Evolutionary conservation across 768 basidiomycete genomes (phyloP).

Genomic region (Mycena crocata): DNA sequence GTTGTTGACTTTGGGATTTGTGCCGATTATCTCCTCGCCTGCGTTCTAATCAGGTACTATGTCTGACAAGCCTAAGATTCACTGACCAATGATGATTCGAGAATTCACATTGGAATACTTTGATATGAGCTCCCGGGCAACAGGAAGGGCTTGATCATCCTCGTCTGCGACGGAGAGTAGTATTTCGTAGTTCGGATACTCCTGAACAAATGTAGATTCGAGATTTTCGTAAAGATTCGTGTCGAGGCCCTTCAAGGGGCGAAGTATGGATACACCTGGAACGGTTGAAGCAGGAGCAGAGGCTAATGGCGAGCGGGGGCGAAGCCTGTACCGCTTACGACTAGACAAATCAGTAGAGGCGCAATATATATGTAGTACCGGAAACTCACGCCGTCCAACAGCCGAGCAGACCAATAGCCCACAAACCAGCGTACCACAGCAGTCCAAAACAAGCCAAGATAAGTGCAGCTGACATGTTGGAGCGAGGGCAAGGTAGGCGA

Average conservation of each 20-base stretch:
- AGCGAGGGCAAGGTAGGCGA: not conserved
- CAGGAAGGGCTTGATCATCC: conserved; percentile 86
- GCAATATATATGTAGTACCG: conserved; percentile 2
- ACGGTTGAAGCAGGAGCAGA: conserved; percentile 58
- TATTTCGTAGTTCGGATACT: conserved; percentile 93
- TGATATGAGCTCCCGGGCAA: conserved; percentile 80
- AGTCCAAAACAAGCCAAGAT: conserved; percentile 55
- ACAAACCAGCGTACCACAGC: conserved; percentile 72
- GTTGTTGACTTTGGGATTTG: conserved; percentile 99
- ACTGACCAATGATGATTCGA: conserved; percentile 80
- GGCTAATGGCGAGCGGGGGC: conserved; percentile 71
- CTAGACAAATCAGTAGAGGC: conserved; percentile 51
- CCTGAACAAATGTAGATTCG: conserved; percentile 91
- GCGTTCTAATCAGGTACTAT: conserved; percentile 13
- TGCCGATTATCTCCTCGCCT: conserved; percentile 89
- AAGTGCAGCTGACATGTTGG: conserved; percentile 30
- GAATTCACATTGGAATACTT: conserved; percentile 85
- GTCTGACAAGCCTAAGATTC: not conserved
- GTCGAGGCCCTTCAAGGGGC: conserved; percentile 95
- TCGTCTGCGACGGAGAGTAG: conserved; percentile 92
- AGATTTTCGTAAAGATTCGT: conserved; percentile 96
- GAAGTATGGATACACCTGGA: conserved; percentile 93
- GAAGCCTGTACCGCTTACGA: conserved; percentile 77
- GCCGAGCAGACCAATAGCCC: conserved; percentile 76
- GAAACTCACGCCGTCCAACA: conserved; percentile 74